Evolutionary conservation across 2,329 filamentous ascomycete species (phyloP), one percentile per base, ranked within the genome.

Genomic region (Colletotrichum eremochloae): DNA sequence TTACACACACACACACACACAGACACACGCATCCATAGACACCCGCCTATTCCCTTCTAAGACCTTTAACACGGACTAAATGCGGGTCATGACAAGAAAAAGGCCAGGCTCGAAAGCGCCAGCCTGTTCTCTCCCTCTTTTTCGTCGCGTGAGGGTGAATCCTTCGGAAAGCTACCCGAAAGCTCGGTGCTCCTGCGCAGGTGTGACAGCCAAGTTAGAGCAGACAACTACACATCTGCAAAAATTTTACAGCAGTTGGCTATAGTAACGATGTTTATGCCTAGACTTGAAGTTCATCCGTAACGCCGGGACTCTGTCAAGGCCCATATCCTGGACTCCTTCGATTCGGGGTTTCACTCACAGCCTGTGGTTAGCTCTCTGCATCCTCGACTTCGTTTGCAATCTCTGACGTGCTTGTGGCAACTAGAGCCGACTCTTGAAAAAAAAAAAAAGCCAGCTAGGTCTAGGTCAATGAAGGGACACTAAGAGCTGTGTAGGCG

Each of bases 151-250:
- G 8, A 40, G n/a, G 42, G 42, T 5, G 15, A 18, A 11, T 40
- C 46, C 48, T 63, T 68, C 63, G 63, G 63, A 57, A 57, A 68
- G 55, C 31, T 40, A 56, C 48, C 63, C 63, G 63, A 68, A 63
- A 63, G 24, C 38, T 44, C 24, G 24, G 2, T 31, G 55, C 53
- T 38, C 9, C 33, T 15, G 36, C 15, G 40, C 46, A 38, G 6
- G 31, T 31, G 36, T 40, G n/a, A 40, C n/a, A 57, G 11, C 55
- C 36, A 2, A 57, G 6, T 12, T 14, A 18, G n/a, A 42, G 55
- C 24, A 40, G 7, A 14, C 3, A n/a, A n/a, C 7, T 29, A 9
- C 44, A 46, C n/a, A n/a, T n/a, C 36, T n/a, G 36, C 36, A 42
- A 40, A 15, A 0, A 9, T 57, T 24, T 15, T 2, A 14, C 55